Evolutionary conservation across 179 eudicot species (phyloP).

Genomic region (Sideroxylon spinosum): DNA sequence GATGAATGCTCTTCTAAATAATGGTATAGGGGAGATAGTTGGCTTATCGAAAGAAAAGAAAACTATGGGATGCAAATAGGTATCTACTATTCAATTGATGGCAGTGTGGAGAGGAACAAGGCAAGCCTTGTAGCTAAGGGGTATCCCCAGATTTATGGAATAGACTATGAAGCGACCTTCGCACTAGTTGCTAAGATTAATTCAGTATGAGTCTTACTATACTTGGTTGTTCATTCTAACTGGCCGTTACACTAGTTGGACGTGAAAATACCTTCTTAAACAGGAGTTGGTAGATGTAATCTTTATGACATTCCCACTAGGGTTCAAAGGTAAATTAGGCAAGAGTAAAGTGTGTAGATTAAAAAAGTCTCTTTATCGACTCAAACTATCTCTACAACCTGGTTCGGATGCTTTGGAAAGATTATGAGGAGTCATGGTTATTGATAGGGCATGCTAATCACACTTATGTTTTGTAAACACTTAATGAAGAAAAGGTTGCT

Average conservation of each 20-base stretch:
- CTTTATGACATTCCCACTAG: neutral
- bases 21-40: neutral
- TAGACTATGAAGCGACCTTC: neutral
- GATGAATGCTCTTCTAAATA: neutral
- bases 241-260: neutral
- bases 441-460: no score
- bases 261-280: slow-evolving; percentile 1
- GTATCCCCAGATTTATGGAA: neutral
- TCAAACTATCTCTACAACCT: neutral
- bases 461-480: neutral
- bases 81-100: neutral
- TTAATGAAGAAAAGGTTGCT: neutral
- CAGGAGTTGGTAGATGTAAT: neutral
- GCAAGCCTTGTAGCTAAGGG: neutral
- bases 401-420: no score
- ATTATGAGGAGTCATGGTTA: no score
- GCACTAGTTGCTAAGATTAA: neutral
- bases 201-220: neutral
- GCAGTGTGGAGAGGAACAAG: neutral
- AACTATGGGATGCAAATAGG: neutral
- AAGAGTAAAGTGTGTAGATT: neutral
- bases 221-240: neutral
- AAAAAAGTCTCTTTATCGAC: neutral
- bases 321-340: neutral
- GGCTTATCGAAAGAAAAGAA: neutral